Evolutionary conservation across 495 filamentous ascomycete species (phyloP).

Genomic region (Aspergillus heteromorphus): DNA sequence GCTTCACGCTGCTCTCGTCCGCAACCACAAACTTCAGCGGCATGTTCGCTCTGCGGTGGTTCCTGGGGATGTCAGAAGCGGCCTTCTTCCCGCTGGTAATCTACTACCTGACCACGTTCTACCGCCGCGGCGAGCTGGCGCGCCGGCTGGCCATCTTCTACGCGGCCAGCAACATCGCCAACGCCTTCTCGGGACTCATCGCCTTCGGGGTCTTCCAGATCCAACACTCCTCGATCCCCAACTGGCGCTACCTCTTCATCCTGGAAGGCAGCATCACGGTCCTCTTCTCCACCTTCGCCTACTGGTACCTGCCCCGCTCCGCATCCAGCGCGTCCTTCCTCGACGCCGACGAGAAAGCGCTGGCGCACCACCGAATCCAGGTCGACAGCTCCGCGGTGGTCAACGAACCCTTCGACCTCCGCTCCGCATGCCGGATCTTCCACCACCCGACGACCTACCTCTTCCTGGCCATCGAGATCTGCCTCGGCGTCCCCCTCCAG

Average conservation of each 20-base stretch:
- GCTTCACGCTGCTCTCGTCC: slow-evolving; percentile 51
- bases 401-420: slow-evolving; percentile 63
- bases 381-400: slow-evolving; percentile 68
- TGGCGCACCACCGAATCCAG: slow-evolving; percentile 70
- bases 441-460: slow-evolving; percentile 56
- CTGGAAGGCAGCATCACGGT: slow-evolving; percentile 65
- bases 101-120: slow-evolving; percentile 60
- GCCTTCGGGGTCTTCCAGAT: slow-evolving; percentile 77
- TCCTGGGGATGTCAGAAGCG: slow-evolving; percentile 64
- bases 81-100: slow-evolving; percentile 70
- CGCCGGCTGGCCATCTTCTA: slow-evolving; percentile 74
- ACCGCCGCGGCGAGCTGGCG: slow-evolving; percentile 70
- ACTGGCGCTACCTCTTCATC: slow-evolving; percentile 74
- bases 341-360: slow-evolving; percentile 55
- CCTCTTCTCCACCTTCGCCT: slow-evolving; percentile 61
- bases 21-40: slow-evolving; percentile 58
- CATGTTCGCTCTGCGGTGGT: slow-evolving; percentile 54
- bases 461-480: slow-evolving; percentile 66
- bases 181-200: slow-evolving; percentile 67
- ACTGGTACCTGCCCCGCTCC: slow-evolving; percentile 62
- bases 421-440: slow-evolving; percentile 60
- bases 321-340: slow-evolving; percentile 62
- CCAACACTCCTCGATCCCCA: slow-evolving; percentile 41
- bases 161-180: slow-evolving; percentile 67
- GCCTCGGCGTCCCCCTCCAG: slow-evolving; percentile 71